phyloP scores from a whole-genome alignment of 225 moss, liverwort and hornwort genomes.

The Polytrichum commune region DNA sequence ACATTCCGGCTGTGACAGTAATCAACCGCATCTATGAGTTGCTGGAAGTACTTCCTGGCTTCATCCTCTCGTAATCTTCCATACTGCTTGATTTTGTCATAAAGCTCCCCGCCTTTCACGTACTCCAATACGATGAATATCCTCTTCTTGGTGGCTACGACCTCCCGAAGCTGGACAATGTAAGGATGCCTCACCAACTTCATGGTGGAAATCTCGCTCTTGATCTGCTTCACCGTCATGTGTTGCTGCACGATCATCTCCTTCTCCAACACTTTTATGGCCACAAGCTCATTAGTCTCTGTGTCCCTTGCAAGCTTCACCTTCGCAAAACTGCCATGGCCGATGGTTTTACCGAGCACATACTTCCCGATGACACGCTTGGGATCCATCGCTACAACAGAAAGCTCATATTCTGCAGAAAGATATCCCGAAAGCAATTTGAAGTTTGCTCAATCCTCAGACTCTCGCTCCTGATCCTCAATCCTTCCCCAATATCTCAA shows the following conservation, averaged over 20 bases:
- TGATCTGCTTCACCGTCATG: background rate
- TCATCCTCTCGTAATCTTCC: constrained; percentile 90
- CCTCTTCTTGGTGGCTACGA: constrained; percentile 48
- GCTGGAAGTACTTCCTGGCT: constrained; percentile 92
- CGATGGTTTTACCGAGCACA: background rate
- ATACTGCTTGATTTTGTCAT: constrained; percentile 91
- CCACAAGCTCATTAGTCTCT: background rate
- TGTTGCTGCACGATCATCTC: background rate
- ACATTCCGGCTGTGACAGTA: constrained; percentile 90
- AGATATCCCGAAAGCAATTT: too few species aligned
- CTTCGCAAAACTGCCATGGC: background rate
- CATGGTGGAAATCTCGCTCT: background rate
- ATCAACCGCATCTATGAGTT: constrained; percentile 92
- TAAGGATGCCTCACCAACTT: constrained; percentile 3
- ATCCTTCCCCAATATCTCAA: too few species aligned
- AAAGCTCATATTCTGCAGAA: too few species aligned
- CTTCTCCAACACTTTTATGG: background rate
- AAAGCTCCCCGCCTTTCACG: constrained; percentile 89
- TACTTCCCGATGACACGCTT: too few species aligned
- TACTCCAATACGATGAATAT: constrained; percentile 71
- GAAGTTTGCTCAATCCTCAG: too few species aligned
- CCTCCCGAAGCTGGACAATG: constrained; percentile 13
- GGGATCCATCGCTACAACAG: too few species aligned
- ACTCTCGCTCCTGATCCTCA: too few species aligned
- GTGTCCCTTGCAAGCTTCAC: background rate